These are phyloP conservation scores for Crithidia expoeki DNA, from an alignment of 208 protist genomes.

Conservation along the genomic window DNA sequence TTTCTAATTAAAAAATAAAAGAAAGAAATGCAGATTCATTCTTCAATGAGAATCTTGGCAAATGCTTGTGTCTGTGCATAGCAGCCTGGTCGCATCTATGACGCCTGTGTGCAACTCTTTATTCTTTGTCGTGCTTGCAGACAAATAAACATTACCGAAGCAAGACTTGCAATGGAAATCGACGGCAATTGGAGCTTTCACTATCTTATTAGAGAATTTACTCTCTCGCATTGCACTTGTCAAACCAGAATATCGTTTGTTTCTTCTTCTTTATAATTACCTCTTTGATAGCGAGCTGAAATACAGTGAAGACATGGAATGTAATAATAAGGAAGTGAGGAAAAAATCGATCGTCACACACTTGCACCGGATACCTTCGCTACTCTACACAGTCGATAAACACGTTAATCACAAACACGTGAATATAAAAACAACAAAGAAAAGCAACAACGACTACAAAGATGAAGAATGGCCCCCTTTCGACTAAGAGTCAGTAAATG, in stretches of 20 bases:
- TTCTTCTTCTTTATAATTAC: background rate
- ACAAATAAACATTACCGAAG: no score
- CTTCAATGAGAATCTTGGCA: no score
- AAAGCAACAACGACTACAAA: background rate
- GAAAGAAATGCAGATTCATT: background rate
- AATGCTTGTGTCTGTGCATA: no score
- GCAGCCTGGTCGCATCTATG: no score
- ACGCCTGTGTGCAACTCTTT: no score
- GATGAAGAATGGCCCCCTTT: no score
- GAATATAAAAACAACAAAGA: slow-evolving; percentile 12
- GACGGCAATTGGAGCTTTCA: no score
- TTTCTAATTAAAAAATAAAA: slow-evolving; percentile 1
- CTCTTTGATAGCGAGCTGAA: background rate
- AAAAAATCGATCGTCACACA: background rate
- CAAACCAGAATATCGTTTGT: background rate
- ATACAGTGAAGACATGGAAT: background rate
- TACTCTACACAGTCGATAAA: background rate
- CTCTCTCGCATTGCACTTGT: no score
- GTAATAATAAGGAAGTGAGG: background rate
- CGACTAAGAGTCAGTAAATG: background rate
- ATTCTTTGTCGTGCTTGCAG: no score
- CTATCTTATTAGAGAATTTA: no score
- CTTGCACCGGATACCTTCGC: background rate
- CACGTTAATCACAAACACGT: background rate
- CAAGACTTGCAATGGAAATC: no score